Conservation (phyloP, 306 rosid species). For the Carpinus fangiana region DNA sequence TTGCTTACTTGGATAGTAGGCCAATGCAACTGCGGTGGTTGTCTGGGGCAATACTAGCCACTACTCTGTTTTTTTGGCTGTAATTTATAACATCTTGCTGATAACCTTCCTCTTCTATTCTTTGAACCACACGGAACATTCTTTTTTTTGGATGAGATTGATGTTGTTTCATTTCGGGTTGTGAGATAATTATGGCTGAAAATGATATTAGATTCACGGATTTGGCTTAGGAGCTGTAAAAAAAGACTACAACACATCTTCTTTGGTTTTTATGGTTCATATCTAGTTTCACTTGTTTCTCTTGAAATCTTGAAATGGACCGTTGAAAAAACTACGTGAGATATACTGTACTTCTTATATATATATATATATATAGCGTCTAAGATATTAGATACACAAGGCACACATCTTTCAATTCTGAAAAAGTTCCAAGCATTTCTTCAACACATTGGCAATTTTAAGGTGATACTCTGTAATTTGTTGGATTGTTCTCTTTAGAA, state of each 20-base stretch:
- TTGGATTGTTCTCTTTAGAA: neutral
- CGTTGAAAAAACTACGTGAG: no score
- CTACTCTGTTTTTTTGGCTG: constrained; percentile 33
- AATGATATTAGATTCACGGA: neutral
- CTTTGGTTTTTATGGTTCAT: no score
- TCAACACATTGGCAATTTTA: neutral
- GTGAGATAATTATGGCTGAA: neutral
- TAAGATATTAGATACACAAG: neutral
- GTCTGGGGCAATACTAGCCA: constrained; percentile 42
- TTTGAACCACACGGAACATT: constrained; percentile 30
- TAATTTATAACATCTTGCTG: constrained; percentile 32
- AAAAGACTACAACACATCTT: no score
- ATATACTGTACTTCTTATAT: no score
- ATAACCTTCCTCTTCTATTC: constrained; percentile 1
- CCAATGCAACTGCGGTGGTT: constrained; percentile 39
- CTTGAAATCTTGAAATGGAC: no score
- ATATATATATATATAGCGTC: no score
- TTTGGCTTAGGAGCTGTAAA: no score
- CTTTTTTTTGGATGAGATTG: constrained; percentile 23
- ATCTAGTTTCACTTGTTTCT: no score
- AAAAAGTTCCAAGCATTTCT: neutral
- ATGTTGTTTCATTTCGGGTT: constrained; percentile 17
- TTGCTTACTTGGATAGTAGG: constrained; percentile 35
- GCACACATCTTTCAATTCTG: neutral
- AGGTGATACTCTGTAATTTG: neutral